phyloP scores from a whole-genome alignment of 805 yeast species.

The Diddensiella transvaalensis region DNA sequence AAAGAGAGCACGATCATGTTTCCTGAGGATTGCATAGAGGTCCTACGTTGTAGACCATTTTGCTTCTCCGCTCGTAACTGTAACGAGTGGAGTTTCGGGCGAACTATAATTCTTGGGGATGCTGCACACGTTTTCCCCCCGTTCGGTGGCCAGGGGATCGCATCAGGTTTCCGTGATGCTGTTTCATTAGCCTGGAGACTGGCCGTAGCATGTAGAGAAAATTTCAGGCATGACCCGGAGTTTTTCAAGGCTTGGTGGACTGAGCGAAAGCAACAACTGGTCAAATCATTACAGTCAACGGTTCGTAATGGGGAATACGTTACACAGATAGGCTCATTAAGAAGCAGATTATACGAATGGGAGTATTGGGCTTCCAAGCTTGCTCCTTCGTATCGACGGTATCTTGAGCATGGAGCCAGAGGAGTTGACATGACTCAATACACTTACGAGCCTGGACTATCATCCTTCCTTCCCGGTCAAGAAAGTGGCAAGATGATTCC shows the following conservation, averaged over 20 bases:
- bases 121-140: constrained; percentile 36
- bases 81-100: constrained; percentile 5
- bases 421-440: background rate
- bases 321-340: background rate
- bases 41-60: constrained; percentile 3
- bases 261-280: constrained; percentile 7
- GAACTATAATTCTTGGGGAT: constrained; percentile 28
- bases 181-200: constrained; percentile 36
- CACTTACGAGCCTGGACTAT: background rate
- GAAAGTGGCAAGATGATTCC: background rate
- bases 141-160: constrained; percentile 38
- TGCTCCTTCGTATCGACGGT: background rate
- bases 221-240: background rate
- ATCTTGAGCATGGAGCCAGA: background rate
- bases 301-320: constrained; percentile 10
- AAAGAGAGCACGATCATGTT: background rate
- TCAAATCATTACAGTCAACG: background rate
- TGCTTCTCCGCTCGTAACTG: constrained; percentile 1
- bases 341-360: background rate
- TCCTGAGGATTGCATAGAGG: constrained; percentile 6
- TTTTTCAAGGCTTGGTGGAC: constrained; percentile 5
- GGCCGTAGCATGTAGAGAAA: constrained; percentile 20
- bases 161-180: constrained; percentile 32
- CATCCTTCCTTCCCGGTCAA: background rate
- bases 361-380: background rate